Conservation (phyloP, 2,329 filamentous ascomycete species). For the Talaromyces sp. region DNA sequence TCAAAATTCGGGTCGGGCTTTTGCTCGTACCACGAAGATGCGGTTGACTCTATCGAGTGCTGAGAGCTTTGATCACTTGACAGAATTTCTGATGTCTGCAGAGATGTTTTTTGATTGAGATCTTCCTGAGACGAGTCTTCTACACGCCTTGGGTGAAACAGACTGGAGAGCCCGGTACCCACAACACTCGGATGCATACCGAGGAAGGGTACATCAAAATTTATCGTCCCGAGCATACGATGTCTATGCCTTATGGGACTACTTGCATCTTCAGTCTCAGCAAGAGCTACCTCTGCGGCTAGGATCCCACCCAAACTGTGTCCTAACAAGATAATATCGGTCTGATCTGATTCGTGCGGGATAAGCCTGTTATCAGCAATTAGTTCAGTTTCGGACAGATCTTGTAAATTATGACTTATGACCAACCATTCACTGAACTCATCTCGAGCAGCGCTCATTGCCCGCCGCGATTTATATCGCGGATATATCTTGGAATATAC, state of each 20-base stretch:
- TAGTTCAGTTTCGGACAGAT: not conserved
- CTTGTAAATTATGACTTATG: conserved; percentile 18
- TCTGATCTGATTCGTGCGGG: conserved; percentile 68
- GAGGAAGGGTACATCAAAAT: conserved; percentile 81
- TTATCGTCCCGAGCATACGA: conserved; percentile 73
- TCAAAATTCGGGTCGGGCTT: conserved; percentile 65
- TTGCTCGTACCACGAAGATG: conserved; percentile 21
- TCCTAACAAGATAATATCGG: conserved; percentile 78
- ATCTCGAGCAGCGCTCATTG: conserved; percentile 64
- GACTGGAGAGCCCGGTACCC: conserved; percentile 72
- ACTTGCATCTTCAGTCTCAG: conserved; percentile 33
- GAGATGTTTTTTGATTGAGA: conserved; percentile 14
- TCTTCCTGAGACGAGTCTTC: conserved; percentile 15
- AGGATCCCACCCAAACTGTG: conserved; percentile 89
- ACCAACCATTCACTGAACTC: conserved; percentile 74
- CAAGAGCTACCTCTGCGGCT: conserved; percentile 71
- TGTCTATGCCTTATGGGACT: conserved; percentile 57
- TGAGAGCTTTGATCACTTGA: not conserved
- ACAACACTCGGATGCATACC: conserved; percentile 87
- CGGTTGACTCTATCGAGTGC: not conserved
- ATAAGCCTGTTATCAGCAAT: conserved; percentile 52
- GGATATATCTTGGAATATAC: conserved; percentile 71
- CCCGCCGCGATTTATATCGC: conserved; percentile 43
- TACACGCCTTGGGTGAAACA: conserved; percentile 57
- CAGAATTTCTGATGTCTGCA: not conserved